These are phyloP conservation scores for Inga laurina DNA, from an alignment of 306 rosid species.

Conservation along the genomic window DNA sequence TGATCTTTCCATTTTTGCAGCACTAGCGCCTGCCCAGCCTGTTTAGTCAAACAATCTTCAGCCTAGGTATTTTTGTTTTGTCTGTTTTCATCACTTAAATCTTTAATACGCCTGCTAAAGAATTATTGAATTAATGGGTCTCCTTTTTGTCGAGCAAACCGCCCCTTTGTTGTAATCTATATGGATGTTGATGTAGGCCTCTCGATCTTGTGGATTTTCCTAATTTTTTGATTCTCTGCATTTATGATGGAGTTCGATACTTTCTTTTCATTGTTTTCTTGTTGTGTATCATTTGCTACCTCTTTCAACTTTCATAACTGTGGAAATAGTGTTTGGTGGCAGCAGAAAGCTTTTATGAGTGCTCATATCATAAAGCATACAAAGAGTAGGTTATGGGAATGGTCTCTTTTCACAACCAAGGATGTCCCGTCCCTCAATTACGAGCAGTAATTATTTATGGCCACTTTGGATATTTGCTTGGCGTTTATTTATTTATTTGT, in stretches of 20 bases:
- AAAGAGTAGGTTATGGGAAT: constrained; percentile 44
- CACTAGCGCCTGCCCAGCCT: constrained; percentile 34
- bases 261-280: background rate
- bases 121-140: background rate
- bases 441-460: constrained; percentile 33
- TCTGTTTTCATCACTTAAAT: constrained; percentile 8
- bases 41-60: constrained; percentile 40
- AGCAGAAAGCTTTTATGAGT: constrained; percentile 42
- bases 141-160: background rate
- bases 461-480: constrained; percentile 36
- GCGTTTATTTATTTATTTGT: background rate
- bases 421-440: constrained; percentile 37
- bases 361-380: constrained; percentile 41
- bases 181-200: constrained; percentile 26
- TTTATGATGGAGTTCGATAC: constrained; percentile 45
- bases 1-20: constrained; percentile 39
- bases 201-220: constrained; percentile 32
- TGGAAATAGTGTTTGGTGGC: constrained; percentile 44
- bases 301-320: constrained; percentile 19
- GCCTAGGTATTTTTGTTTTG: constrained; percentile 46
- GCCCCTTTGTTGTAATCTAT: background rate
- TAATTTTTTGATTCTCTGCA: constrained; percentile 26
- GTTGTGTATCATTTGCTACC: constrained; percentile 24
- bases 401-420: constrained; percentile 53
- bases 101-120: background rate